These are phyloP conservation scores for Plantago rigida DNA, from an alignment of 305 asterid species.

Conservation along the genomic window DNA sequence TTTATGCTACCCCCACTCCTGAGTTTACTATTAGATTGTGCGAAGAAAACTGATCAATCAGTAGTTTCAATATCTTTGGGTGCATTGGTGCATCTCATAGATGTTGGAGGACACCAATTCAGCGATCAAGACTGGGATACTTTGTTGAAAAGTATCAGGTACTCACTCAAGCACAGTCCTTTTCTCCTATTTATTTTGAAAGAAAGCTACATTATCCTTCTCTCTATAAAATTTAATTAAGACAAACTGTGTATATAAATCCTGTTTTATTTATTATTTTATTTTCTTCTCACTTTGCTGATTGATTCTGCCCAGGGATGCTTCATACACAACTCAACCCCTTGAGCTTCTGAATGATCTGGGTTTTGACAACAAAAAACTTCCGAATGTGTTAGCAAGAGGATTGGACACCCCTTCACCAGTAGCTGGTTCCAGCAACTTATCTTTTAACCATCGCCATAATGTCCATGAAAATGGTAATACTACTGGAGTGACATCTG, in stretches of 20 bases:
- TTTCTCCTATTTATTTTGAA: not conserved
- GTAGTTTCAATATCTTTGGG: conserved; percentile 92
- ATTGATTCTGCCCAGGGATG: conserved; percentile 64
- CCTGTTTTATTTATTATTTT: conserved; percentile 21
- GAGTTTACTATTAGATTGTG: conserved; percentile 88
- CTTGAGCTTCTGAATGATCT: conserved; percentile 91
- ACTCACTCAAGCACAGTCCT: conserved; percentile 15
- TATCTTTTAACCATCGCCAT: conserved; percentile 30
- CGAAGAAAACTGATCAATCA: conserved; percentile 88
- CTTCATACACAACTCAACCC: conserved; percentile 92
- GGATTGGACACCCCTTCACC: conserved; percentile 43
- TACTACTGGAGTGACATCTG: conserved; percentile 27
- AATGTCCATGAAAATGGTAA: conserved; percentile 49
- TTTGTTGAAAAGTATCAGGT: conserved; percentile 88
- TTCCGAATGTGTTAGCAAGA: conserved; percentile 36
- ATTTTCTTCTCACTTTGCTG: conserved; percentile 18
- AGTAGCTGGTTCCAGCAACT: conserved; percentile 31
- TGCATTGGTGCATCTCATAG: conserved; percentile 92
- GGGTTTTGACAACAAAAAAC: conserved; percentile 66
- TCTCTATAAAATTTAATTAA: conserved; percentile 4
- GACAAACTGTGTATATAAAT: too few species aligned
- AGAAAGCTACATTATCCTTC: conserved; percentile 17
- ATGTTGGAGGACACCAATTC: conserved; percentile 99
- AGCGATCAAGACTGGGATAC: conserved; percentile 92
- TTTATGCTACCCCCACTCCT: conserved; percentile 95